Base-by-base conservation (phyloP, 2,329 filamentous ascomycete species). In the Cytospora mali region DNA sequence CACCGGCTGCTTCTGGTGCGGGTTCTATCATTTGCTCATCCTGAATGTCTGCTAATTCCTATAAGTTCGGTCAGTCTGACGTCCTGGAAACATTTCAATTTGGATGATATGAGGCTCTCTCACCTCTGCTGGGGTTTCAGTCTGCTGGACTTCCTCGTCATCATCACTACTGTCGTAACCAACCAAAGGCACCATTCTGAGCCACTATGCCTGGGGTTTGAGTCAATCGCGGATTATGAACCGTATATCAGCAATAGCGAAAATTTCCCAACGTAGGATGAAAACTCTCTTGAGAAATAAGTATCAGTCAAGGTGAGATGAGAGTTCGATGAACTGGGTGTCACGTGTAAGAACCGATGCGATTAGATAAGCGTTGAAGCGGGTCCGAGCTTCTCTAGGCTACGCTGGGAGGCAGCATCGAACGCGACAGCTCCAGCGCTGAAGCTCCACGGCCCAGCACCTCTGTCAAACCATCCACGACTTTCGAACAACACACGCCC, bases 121-220 rank as follows among this genome's bases (percentile, higher is more conserved):
- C 55, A 65, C 63, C 55, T 35, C n/a, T 18, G 18, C 48, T 57
- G 50, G 13, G 46, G 18, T 33, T 5, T 53, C 50, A 16, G 4
- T 58, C 7, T 56, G 23, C 31, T 55, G 53, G 9, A 66, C 66
- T 2, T 77, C 78, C 1, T 60, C 77, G 6, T 82, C 81, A 1
- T 83, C 81, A 50, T 82, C 80, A 61, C 81, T 84, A 67, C 81
- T 84, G 16, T 75, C 80, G 65, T 84, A 84, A 35, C 69, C 75
- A 9, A 84, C 81, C 14, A 84, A 75, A 1, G 75, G 80, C 51
- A 75, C 75, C 79, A 81, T 77, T 42, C 6, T n/a, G 39, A 13
- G 10, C n/a, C 39, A n/a, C 39, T n/a, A 16, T n/a, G 10, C 6
- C 14, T n/a, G 39, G n/a, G 21, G 18, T 21, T 42, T 6, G 4